Conservation (phyloP, 169 alveolate species). For the Babesia gibsoni region DNA sequence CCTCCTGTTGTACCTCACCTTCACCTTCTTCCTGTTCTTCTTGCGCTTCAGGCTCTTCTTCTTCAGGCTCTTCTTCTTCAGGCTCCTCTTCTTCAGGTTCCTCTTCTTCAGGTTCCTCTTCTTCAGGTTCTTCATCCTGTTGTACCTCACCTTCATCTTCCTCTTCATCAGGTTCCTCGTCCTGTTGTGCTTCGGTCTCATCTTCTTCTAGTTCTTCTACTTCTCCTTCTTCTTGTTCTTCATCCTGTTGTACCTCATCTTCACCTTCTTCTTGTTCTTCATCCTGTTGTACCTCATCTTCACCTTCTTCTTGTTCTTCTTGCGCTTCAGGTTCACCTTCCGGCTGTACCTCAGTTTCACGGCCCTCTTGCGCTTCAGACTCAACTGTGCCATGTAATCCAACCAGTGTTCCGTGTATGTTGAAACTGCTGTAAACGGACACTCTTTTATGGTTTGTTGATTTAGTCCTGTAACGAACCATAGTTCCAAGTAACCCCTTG, state of each 20-base stretch:
- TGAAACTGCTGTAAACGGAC: not conserved
- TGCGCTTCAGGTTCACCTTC: too few species aligned
- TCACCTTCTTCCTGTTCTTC: constrained; percentile 4
- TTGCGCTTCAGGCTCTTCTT: not conserved
- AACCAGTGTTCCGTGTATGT: constrained; percentile 5
- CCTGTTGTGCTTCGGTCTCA: too few species aligned
- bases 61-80: not conserved
- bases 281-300: too few species aligned
- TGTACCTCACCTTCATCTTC: not conserved
- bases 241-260: too few species aligned
- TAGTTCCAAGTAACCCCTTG: not conserved
- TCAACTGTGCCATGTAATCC: not conserved
- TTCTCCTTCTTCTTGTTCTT: not conserved
- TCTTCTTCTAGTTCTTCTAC: not conserved
- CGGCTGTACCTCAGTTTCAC: too few species aligned
- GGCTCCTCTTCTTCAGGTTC: too few species aligned
- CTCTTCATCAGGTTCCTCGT: not conserved
- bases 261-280: too few species aligned
- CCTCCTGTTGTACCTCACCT: too few species aligned
- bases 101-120: too few species aligned
- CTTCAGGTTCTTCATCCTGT: not conserved
- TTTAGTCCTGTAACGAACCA: not conserved
- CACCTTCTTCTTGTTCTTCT: too few species aligned
- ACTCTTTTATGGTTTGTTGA: not conserved
- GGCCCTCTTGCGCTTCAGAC: not conserved